Base-by-base conservation (phyloP, 805 yeast genomes). In the Saturnispora ahearnii region DNA sequence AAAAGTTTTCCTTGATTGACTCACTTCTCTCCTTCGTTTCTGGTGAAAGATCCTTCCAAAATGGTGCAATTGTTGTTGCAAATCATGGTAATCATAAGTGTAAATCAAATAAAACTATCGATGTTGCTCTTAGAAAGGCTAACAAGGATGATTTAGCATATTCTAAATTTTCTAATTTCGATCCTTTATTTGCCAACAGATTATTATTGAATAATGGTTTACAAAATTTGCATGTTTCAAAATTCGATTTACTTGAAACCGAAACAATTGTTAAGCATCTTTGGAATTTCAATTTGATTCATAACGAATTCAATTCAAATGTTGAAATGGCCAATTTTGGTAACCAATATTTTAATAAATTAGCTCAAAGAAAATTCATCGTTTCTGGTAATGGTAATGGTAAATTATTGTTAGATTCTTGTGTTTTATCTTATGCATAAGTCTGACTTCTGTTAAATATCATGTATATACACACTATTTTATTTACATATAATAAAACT, bases 361-460 rank as follows among this genome's bases (percentile, higher is more conserved):
- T 77, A 45, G 63, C 70, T 1, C 65, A 71, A 31, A 76, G 77
- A 56, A 76, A 75, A 59, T 81, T 76, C 59, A 66, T 79, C 40
- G 49, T 76, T 34, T 73, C 79, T 54, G 87, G 87, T 33, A 79
- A 78, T 59, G 89, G 89, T 56, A 82, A 81, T 59, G 82, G 87
- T 43, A 68, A 76, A 51, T 73, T 72, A 46, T 60, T 80, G 33
- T 56, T 77, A 48, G 73, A 70, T 49, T 60, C 72, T 15, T 70
- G 73, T 55, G 59, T 70, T 36, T 50, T 70, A 45, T 55, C 61
- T 28, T 68, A 65, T 53, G 62, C 62, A 46, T 66, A 53, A 52
- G 24, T 11, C 9, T 26, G 2, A 45, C 44, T 5, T 37, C 18
- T 45, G 30, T 22, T 24, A 24, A 28, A 29, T 24, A 33, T 30